A percentile compares a stretch with the other conserved stretches of the same genome.
Conservation (phyloP, 2,329 filamentous ascomycete genomes). For the Parastagonospora avenae region DNA sequence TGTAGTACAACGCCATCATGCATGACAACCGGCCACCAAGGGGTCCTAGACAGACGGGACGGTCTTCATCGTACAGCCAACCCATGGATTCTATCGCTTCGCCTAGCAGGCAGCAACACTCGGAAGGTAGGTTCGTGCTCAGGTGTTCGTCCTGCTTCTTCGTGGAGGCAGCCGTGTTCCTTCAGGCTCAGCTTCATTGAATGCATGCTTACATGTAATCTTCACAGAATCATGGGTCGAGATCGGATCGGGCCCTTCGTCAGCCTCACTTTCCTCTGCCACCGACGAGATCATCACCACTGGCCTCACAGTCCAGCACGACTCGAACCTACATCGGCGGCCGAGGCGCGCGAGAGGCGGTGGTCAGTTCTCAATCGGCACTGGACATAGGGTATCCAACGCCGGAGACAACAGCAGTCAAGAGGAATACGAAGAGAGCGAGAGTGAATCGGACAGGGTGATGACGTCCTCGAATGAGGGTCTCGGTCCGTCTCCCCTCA, state of each 20-base stretch:
- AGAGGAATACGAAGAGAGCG: conserved; percentile 92
- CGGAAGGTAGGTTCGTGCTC: conserved; percentile 30
- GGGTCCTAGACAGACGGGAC: conserved; percentile 24
- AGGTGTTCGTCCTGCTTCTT: too few relatives aligned
- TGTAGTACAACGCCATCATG: conserved; percentile 18
- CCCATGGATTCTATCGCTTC: conserved; percentile 28
- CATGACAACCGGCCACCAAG: conserved; percentile 32
- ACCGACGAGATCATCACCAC: conserved; percentile 92
- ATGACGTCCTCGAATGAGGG: conserved; percentile 69
- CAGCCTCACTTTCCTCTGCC: conserved; percentile 83
- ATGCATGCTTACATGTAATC: conserved; percentile 17
- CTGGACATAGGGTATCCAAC: conserved; percentile 50
- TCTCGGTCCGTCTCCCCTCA: conserved; percentile 46
- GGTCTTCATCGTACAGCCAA: conserved; percentile 14
- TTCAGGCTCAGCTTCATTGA: neutral
- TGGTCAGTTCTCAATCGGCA: conserved; percentile 40
- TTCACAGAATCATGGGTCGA: conserved; percentile 91
- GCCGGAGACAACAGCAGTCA: conserved; percentile 75
- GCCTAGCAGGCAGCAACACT: conserved; percentile 28
- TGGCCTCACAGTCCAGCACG: conserved; percentile 75
- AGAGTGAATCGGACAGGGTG: conserved; percentile 81
- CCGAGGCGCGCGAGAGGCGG: conserved; percentile 48
- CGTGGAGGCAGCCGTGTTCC: neutral
- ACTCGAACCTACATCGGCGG: conserved; percentile 66
- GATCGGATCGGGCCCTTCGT: conserved; percentile 88